Percentiles rank a stretch among this genome's conserved stretches.
Conservation (phyloP, 176 grass and related monocot species). For the Zoysia japonica region DNA sequence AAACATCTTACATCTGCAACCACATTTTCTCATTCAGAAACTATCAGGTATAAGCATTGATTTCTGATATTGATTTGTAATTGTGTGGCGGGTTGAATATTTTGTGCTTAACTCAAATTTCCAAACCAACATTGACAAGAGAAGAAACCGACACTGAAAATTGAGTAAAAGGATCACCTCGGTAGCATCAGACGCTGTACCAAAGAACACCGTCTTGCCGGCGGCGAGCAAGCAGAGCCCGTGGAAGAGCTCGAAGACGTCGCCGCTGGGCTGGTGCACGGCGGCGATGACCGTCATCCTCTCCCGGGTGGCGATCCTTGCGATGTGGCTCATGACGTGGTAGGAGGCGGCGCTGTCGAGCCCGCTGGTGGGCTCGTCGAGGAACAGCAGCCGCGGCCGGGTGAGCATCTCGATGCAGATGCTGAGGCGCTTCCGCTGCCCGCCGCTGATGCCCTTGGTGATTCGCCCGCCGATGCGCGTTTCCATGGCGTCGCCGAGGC, state of each 20-base stretch:
- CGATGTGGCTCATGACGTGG: conserved; percentile 57
- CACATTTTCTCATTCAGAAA: neutral
- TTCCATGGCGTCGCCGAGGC: conserved; percentile 52
- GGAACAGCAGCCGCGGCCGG: conserved; percentile 51
- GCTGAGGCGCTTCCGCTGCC: conserved; percentile 57
- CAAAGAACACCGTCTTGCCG: conserved; percentile 57
- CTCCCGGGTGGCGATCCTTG: conserved; percentile 18
- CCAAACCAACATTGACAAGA: neutral
- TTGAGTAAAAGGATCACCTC: conserved; percentile 28
- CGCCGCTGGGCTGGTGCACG: conserved; percentile 65
- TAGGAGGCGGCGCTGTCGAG: conserved; percentile 62
- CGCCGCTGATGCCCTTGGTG: conserved; percentile 61
- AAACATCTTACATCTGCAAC: neutral
- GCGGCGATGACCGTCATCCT: conserved; percentile 50
- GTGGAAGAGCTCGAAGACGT: conserved; percentile 60
- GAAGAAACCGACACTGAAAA: neutral
- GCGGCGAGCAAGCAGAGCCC: conserved; percentile 47
- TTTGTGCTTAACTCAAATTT: neutral
- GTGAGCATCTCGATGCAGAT: conserved; percentile 69
- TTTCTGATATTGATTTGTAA: neutral
- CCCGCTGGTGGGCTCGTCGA: conserved; percentile 52
- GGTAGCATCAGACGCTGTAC: conserved; percentile 19
- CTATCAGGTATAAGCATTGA: too few relatives aligned
- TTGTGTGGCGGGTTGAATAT: neutral
- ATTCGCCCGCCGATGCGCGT: conserved; percentile 57